Evolutionary conservation across 2,329 filamentous ascomycete genomes (phyloP).

Genomic region (Nigrospora oryzae): DNA sequence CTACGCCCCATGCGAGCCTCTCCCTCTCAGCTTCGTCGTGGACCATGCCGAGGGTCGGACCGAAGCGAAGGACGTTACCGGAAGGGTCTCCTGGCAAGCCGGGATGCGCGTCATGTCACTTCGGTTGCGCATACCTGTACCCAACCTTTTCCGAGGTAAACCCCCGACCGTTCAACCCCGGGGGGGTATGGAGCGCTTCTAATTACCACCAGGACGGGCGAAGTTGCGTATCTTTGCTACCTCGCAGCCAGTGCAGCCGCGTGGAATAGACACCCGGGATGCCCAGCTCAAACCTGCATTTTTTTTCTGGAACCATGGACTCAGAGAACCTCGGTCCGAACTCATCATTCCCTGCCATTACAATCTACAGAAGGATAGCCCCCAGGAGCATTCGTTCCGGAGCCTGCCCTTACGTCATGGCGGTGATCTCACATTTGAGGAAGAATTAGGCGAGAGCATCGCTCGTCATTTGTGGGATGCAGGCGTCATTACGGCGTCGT

Average conservation of each 20-base stretch:
- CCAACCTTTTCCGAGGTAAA: slow-evolving; percentile 8
- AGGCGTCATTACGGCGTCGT: slow-evolving; percentile 36
- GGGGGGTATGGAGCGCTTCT: neutral
- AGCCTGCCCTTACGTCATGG: slow-evolving; percentile 7
- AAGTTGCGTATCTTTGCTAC: neutral
- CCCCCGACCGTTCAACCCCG: neutral
- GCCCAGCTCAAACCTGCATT: neutral
- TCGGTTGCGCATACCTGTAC: slow-evolving; percentile 9
- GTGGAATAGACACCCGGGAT: neutral
- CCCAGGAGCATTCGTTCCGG: neutral
- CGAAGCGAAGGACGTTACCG: slow-evolving; percentile 4
- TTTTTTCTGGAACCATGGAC: neutral
- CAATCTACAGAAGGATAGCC: neutral
- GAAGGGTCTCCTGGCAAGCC: slow-evolving; percentile 17
- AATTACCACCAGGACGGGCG: neutral
- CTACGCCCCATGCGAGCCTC: slow-evolving; percentile 32
- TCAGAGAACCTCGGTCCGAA: neutral
- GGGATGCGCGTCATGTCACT: slow-evolving; percentile 32
- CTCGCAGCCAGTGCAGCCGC: neutral
- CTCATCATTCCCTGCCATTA: slow-evolving; percentile 9
- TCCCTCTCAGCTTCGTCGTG: slow-evolving; percentile 31
- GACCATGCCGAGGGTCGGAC: slow-evolving; percentile 15
- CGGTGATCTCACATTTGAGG: slow-evolving; percentile 34
- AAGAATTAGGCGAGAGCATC: slow-evolving; percentile 52
- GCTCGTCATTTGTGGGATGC: slow-evolving; percentile 53